Base-by-base conservation (phyloP, 2,329 filamentous ascomycete genomes). In the Hymenotorrendiella dingleyae region DNA sequence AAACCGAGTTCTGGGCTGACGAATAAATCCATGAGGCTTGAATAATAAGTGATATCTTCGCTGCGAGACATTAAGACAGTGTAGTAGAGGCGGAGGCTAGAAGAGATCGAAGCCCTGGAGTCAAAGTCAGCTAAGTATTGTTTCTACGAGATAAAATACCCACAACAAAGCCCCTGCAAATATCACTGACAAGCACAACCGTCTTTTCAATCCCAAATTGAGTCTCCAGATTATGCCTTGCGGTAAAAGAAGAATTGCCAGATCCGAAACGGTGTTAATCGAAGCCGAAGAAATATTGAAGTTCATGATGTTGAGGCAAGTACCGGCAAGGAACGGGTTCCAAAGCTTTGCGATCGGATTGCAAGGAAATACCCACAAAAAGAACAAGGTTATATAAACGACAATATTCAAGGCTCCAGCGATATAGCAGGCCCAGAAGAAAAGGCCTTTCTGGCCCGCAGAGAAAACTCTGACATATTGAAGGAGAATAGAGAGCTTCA, bases 81-180 rank as follows among this genome's bases (percentile, higher is more conserved):
- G 24, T 39, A 39, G 36, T 39, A 39, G 10, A 39, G 26, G 8
- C 36, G 24, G n/a, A 39, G 5, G n/a, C 17, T n/a, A 29, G 36
- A 23, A 9, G 23, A 28, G 10, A 39, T 29, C n/a, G 16, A 39
- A n/a, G 36, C 36, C 12, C 36, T 39, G 12, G 12, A 10, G 5
- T 16, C 12, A 7, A n/a, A 11, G 4, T 36, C 10, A 36, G 20
- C n/a, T 23, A 22, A 22, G 3, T 9, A 17, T 4, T 20, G 14
- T 4, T 11, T 19, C 20, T 9, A 36, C 4, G 11, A 16, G 2
- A 6, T 36, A 12, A 22, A 5, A 9, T 14, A 39, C 36, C 23
- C 23, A 39, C 36, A 39, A 10, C 3, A 30, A 10, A 29, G 36
- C 36, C 10, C 29, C 27, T 7, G 20, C 24, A 22, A 39, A 39